These are phyloP conservation scores for Picochlorum sp. DNA, from an alignment of 139 green algal species.

Conservation along the genomic window DNA sequence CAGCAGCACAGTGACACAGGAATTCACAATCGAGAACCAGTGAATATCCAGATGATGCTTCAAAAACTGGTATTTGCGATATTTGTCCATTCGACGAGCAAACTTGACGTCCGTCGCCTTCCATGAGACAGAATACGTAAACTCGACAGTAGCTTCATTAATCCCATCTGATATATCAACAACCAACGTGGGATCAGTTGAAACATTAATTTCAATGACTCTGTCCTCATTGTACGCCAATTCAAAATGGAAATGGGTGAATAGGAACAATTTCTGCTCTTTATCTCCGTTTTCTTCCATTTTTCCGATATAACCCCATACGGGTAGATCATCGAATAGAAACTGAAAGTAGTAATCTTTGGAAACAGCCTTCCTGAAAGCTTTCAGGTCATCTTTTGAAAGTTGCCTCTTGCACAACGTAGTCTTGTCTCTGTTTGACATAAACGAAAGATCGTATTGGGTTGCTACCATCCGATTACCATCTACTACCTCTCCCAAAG, in stretches of 20 bases:
- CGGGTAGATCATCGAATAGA: conserved; percentile 52
- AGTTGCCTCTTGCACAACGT: conserved; percentile 75
- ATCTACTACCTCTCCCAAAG: conserved; percentile 61
- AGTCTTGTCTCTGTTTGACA: conserved; percentile 61
- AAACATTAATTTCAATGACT: conserved; percentile 74
- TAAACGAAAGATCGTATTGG: conserved; percentile 70
- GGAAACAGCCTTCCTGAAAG: conserved; percentile 64
- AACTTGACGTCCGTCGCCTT: conserved; percentile 50
- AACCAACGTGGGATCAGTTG: conserved; percentile 5
- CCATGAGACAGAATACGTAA: conserved; percentile 84
- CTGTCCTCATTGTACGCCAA: conserved; percentile 72
- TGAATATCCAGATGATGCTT: conserved; percentile 81
- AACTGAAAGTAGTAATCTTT: conserved; percentile 18
- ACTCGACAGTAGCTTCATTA: conserved; percentile 24
- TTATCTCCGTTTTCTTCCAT: neutral
- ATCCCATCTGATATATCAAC: conserved; percentile 19
- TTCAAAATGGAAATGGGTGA: conserved; percentile 95
- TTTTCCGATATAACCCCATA: conserved; percentile 92
- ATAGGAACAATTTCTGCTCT: conserved; percentile 51
- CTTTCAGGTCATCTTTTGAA: conserved; percentile 58
- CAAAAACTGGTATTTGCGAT: conserved; percentile 79
- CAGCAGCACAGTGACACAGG: conserved; percentile 88
- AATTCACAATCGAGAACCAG: conserved; percentile 97
- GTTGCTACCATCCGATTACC: conserved; percentile 71
- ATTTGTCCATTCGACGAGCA: conserved; percentile 82